These are phyloP conservation scores for Ceratocystis eucalypticola DNA, from an alignment of 2,329 filamentous ascomycete genomes.

Conservation along the genomic window DNA sequence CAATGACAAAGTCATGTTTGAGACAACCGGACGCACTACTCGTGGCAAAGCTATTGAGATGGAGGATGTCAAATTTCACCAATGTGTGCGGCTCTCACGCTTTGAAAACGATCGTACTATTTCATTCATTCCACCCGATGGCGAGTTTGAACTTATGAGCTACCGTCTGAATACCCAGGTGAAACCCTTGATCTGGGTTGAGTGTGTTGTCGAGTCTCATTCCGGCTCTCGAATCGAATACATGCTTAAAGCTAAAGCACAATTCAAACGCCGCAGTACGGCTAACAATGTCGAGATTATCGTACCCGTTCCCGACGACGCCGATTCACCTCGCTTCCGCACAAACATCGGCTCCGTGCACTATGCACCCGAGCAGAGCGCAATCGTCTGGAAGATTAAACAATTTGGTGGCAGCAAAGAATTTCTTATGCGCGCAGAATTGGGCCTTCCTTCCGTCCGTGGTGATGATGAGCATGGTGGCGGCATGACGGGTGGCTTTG, in stretches of 20 bases:
- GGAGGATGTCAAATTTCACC: constrained; percentile 99
- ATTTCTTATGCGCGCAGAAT: constrained; percentile 94
- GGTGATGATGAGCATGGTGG: constrained; percentile 92
- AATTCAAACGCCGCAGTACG: constrained; percentile 95
- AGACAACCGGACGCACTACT: constrained; percentile 87
- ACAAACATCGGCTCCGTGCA: constrained; percentile 96
- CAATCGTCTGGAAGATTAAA: constrained; percentile 99
- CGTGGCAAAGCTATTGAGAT: constrained; percentile 96
- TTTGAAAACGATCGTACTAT: constrained; percentile 99
- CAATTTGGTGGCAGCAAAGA: constrained; percentile 98
- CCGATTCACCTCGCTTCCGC: constrained; percentile 87
- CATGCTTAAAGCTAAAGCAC: constrained; percentile 94
- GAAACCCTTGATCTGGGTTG: constrained; percentile 97
- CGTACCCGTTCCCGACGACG: constrained; percentile 93
- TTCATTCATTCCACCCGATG: constrained; percentile 95
- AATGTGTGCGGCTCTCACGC: constrained; percentile 85
- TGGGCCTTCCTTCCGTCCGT: constrained; percentile 84
- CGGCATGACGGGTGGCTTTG: constrained; percentile 95
- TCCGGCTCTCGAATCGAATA: constrained; percentile 94
- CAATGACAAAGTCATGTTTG: constrained; percentile 99
- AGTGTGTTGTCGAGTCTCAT: constrained; percentile 93
- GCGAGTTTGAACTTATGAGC: constrained; percentile 98
- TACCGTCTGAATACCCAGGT: constrained; percentile 98
- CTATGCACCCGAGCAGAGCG: constrained; percentile 92
- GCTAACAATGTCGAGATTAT: constrained; percentile 98